Evolutionary conservation across 306 rosid species (phyloP).

Genomic region (Trifolium pratense): DNA sequence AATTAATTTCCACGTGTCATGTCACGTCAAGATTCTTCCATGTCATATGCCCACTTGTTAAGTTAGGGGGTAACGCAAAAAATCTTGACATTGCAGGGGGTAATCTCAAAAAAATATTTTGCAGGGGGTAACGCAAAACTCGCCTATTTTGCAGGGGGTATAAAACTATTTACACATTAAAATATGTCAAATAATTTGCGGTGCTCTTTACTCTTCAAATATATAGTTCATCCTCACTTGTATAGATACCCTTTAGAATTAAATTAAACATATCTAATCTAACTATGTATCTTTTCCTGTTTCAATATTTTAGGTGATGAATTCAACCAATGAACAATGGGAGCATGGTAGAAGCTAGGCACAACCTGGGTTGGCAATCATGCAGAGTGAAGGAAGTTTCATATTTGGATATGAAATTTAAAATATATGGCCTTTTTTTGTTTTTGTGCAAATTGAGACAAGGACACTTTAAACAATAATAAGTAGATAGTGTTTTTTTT

Average conservation of each 20-base stretch:
- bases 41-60: too few relatives aligned
- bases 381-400: background rate
- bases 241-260: background rate
- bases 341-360: background rate
- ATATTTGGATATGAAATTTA: background rate
- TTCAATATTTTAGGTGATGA: conserved; percentile 37
- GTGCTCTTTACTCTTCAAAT: background rate
- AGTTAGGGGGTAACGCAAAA: too few relatives aligned
- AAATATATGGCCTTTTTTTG: background rate
- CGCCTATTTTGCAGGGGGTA: too few relatives aligned
- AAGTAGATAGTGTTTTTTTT: background rate
- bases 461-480: background rate
- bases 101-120: too few relatives aligned
- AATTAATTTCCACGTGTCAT: too few relatives aligned
- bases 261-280: background rate
- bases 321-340: conserved; percentile 34
- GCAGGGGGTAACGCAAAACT: too few relatives aligned
- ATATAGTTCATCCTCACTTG: background rate
- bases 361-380: background rate
- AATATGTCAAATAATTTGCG: too few relatives aligned
- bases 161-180: too few relatives aligned
- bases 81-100: too few relatives aligned
- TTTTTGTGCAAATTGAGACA: background rate
- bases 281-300: background rate
- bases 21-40: too few relatives aligned